Conservation (phyloP, 257 asterid species). For the Avicennia marina region DNA sequence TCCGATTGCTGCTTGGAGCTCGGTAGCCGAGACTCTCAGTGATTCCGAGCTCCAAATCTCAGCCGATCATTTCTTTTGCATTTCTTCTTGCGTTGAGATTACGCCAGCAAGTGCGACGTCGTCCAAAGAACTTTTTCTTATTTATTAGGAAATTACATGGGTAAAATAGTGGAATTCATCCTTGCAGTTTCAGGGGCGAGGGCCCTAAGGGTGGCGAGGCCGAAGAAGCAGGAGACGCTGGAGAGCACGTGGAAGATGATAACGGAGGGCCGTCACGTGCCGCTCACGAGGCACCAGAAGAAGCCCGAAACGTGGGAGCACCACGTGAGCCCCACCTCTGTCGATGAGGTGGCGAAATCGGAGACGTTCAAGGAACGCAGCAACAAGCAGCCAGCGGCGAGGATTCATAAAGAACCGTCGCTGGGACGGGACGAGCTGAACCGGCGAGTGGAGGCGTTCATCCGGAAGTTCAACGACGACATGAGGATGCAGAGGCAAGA, state of each 20-base stretch:
- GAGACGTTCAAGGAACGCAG: slow-evolving; percentile 49
- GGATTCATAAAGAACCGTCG: slow-evolving; percentile 50
- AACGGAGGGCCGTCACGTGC: slow-evolving; percentile 59
- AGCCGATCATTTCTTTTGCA: too few relatives aligned
- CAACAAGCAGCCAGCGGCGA: slow-evolving; percentile 21
- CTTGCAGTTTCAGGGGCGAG: slow-evolving; percentile 29
- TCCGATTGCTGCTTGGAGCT: too few relatives aligned
- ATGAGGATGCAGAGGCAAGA: slow-evolving; percentile 72
- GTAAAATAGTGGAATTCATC: too few relatives aligned
- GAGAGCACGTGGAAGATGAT: slow-evolving; percentile 84
- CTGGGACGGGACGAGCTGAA: slow-evolving; percentile 65
- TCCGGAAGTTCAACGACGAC: slow-evolving; percentile 53
- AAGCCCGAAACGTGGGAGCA: slow-evolving; percentile 48
- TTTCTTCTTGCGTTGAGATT: too few relatives aligned
- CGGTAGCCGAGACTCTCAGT: too few relatives aligned
- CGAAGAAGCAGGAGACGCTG: slow-evolving; percentile 47
- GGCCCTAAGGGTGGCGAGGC: slow-evolving; percentile 35
- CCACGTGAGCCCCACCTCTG: slow-evolving; percentile 11
- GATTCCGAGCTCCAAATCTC: too few relatives aligned
- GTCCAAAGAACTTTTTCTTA: too few relatives aligned
- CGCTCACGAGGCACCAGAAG: slow-evolving; percentile 44
- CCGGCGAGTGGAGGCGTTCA: slow-evolving; percentile 64
- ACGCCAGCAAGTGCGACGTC: too few relatives aligned
- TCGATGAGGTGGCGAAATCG: slow-evolving; percentile 30
- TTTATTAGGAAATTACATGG: too few relatives aligned